Evolutionary conservation across 257 asterid genomes (phyloP), one percentile per base, ranked within the genome.

Genomic region (Solanum virginianum): DNA sequence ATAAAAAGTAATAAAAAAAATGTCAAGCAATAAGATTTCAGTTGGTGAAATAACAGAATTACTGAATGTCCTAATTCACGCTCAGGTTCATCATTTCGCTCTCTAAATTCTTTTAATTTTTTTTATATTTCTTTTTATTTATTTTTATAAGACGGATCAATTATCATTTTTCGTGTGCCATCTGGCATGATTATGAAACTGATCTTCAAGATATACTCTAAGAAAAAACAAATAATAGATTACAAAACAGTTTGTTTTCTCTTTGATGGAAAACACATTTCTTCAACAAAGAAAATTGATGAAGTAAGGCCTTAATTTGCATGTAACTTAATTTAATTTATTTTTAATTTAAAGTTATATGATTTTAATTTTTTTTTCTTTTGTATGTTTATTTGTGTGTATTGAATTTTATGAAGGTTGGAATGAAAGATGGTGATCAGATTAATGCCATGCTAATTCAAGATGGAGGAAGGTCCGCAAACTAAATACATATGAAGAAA

Each of bases 101-200:
- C 32, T 45, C 41, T 47, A 8, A 43, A 2, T 12, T 11, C 39
- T 8, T 9, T 70, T 1, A 39, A 26, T 36, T 0, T 69, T 39
- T 7, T 71, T 68, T 68, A 68, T 68, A 7, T 68, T 43, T 20
- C 26, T 7, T 13, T n/a, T n/a, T 7, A 12, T n/a, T 43, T 43
- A 11, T 13, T 47, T n/a, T 7, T 75, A 53, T 47, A 49, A 62
- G 82, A 75, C 49, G 43, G 62, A 7, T 13, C 62, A 49, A 2
- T 8, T 14, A 4, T 29, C 14, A 1, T 0, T 1, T 8, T 22
- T 7, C 0, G 6, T 1, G 45, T 24, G 0, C 8, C 54, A 1
- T 13, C 22, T 4, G 10, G 2, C 8, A 12, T 6, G 16, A 0
- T 14, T 7, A 45, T 13, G 20, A 7, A 45, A 10, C 13, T 6